Base-by-base conservation (phyloP, 1,284 basidiomycete genomes). In the Microbotryomycetes sp. region DNA sequence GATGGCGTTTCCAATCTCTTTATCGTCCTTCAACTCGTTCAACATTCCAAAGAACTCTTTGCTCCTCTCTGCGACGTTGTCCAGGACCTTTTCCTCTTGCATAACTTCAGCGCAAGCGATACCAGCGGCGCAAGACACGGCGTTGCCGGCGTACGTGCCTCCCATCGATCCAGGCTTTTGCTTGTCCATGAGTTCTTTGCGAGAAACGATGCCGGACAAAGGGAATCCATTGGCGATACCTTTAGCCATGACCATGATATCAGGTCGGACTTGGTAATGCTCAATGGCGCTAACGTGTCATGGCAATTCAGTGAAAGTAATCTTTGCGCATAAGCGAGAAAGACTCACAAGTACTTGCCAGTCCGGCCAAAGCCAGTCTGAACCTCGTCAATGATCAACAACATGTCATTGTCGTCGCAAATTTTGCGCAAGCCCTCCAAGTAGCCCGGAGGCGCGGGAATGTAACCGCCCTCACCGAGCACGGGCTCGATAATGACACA, bases 201-300 rank as follows among this genome's bases (percentile, higher is more conserved):
- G 80, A 66, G 86, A 86, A 56, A 91, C 83, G 48, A 97, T 83
- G 27, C 85, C 91, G 59, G 88, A 91, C 62, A 97, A 79, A 1
- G 93, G 93, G 82, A 94, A 96, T 15, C 91, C 91, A 73, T 93
- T 93, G 35, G 91, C 92, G 23, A 97, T 79, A 18, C 92, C 92
- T 83, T 97, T 97, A 49, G 94, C 93, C 66, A 91, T 86, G 55
- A 87, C 78, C 77, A 97, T 78, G 63, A 97, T 85, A 74, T 97
- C 92, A 5, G 93, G 91, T 59, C 81, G 79, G 55, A 96, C 86
- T 6, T 85, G 85, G 71, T 88, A 83, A 56, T 76, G 72, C 76
- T 91, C 58, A 49, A 66, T 61, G 18, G 70, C 59, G 59, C 68
- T 60, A 57, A 46, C 52, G 27, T 9, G 61, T 54, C 52, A 57